Evolutionary conservation across 768 basidiomycete genomes (phyloP), one percentile per base, ranked within the genome.

Genomic region (Russula brevipes): DNA sequence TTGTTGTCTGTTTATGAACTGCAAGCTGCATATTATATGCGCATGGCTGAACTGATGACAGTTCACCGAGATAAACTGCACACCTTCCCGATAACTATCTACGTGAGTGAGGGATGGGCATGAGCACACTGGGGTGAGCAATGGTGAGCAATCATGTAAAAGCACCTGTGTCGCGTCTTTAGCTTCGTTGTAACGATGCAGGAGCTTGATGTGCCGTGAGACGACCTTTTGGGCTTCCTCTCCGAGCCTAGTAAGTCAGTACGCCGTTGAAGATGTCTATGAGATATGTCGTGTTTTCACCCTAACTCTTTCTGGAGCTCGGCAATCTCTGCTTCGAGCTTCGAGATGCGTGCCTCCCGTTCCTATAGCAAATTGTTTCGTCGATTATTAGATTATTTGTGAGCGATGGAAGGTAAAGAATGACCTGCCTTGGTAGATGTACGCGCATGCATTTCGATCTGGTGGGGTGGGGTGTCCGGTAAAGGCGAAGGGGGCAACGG

Each of bases 1-100:
- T 78, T 0, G 91, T 92, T 3, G 81, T 85, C 66, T 85, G 82
- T 61, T 82, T 85, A 63, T 86, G 75, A 5, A 80, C 72, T 4
- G 91, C 91, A n/a, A 93, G 81, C 91, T 92, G 66, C 10, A 46
- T 33, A 60, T 33, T 42, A 61, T 42, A 66, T 53, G 51, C 60
- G 67, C 62, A 36, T 70, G 39, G 17, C 41, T n/a, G n/a, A 36
- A 35, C 24, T 11, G 2, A 52, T 54, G 33, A 52, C 17, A 39
- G 50, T 64, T 36, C 3, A 52, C 8, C 5, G 58, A 54, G 24
- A n/a, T 47, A 30, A 54, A 35, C 4, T 5, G 31, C 55, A 44
- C 71, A 89, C 89, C 74, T 83, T 86, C 66, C 90, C 91, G 57
- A 92, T 89, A 55, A 93, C 76, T 50, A 89, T 85, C 91, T 92